These are phyloP conservation scores for Aurifilum marmelostoma DNA, from an alignment of 2,329 filamentous ascomycete genomes.

Conservation along the genomic window DNA sequence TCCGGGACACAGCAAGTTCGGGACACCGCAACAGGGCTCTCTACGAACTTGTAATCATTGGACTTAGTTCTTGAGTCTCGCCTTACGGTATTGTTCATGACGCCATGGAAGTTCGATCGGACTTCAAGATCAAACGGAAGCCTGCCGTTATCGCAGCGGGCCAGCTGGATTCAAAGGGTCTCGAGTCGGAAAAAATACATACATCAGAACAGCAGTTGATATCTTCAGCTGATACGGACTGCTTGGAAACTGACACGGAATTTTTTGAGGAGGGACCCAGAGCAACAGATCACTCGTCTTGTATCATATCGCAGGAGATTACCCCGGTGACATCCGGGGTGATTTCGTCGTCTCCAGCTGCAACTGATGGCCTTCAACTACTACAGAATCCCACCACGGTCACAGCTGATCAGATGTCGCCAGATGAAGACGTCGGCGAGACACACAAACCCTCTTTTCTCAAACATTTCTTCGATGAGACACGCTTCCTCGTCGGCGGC, in stretches of 20 bases:
- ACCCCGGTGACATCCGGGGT: not conserved
- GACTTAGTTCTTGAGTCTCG: not conserved
- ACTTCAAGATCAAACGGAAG: not conserved
- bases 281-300: too few species aligned
- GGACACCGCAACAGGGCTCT: too few species aligned
- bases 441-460: slow-evolving; percentile 38
- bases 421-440: not conserved
- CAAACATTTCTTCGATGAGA: slow-evolving; percentile 59
- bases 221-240: too few species aligned
- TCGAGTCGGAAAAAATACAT: not conserved
- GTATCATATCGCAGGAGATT: not conserved
- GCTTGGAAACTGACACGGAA: not conserved
- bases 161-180: not conserved
- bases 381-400: not conserved
- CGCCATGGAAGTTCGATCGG: not conserved
- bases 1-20: not conserved
- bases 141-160: not conserved
- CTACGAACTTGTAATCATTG: not conserved
- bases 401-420: not conserved
- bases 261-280: not conserved
- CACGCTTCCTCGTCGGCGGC: slow-evolving; percentile 67
- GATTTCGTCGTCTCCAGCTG: not conserved
- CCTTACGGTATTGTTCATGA: not conserved
- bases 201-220: not conserved
- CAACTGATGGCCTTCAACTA: not conserved